Percentiles rank a stretch among this genome's conserved stretches.
phyloP scores from a whole-genome alignment of 1,139 yeast genomes.

The Kazachstania sp. region DNA sequence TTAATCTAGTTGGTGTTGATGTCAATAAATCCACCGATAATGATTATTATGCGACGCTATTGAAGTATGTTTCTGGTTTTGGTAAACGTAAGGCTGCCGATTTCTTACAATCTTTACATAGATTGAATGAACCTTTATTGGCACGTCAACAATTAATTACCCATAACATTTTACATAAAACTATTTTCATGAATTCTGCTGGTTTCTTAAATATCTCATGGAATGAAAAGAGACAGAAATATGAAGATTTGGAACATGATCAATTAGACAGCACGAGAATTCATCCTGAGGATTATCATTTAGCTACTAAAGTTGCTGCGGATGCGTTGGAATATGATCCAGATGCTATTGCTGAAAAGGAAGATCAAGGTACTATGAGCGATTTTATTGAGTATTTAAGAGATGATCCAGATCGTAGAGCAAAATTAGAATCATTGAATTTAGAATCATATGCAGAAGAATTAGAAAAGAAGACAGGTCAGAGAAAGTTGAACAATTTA shows the following conservation, averaged over 20 bases:
- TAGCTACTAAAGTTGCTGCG: slow-evolving; percentile 95
- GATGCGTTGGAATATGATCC: slow-evolving; percentile 96
- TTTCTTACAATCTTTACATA: slow-evolving; percentile 68
- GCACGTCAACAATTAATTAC: slow-evolving; percentile 67
- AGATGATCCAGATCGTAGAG: slow-evolving; percentile 56
- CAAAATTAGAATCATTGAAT: slow-evolving; percentile 70
- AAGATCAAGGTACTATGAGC: slow-evolving; percentile 49
- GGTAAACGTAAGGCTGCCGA: slow-evolving; percentile 96
- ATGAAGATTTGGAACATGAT: slow-evolving; percentile 59
- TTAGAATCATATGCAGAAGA: slow-evolving; percentile 93
- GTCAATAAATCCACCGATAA: slow-evolving; percentile 77
- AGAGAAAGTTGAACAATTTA: slow-evolving; percentile 29
- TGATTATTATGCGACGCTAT: slow-evolving; percentile 55
- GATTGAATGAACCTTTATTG: slow-evolving; percentile 52
- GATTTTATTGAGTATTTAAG: slow-evolving; percentile 78
- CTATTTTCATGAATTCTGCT: slow-evolving; percentile 83
- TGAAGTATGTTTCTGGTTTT: slow-evolving; percentile 79
- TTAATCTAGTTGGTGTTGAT: slow-evolving; percentile 87
- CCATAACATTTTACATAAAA: slow-evolving; percentile 67
- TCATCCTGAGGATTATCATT: slow-evolving; percentile 94
- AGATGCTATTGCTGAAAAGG: slow-evolving; percentile 79
- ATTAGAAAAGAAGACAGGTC: slow-evolving; percentile 52
- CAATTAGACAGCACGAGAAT: slow-evolving; percentile 89
- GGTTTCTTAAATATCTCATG: slow-evolving; percentile 80
- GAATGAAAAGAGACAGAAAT: slow-evolving; percentile 36